Conservation (phyloP, 2,329 filamentous ascomycete species). For the Catunica adiposa region DNA sequence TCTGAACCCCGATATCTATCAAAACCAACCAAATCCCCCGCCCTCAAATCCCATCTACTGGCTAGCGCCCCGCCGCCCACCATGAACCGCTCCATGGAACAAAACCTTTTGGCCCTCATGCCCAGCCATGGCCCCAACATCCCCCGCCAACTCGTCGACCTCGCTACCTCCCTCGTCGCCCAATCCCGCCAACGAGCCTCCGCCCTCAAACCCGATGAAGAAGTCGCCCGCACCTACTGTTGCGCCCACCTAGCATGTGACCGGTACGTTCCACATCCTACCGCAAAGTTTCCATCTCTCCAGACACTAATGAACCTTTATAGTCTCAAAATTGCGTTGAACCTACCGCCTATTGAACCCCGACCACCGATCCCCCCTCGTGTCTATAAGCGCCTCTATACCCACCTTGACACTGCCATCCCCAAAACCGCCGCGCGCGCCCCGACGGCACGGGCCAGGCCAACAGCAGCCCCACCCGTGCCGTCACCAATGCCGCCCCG, state of each 20-base stretch:
- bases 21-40: no score
- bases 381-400: constrained; percentile 71
- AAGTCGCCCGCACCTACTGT: constrained; percentile 68
- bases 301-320: constrained; percentile 21
- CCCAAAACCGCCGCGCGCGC: constrained; percentile 19
- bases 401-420: constrained; percentile 60
- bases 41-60: constrained; percentile 4
- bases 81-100: constrained; percentile 63
- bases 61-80: constrained; percentile 47
- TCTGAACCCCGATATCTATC: not conserved
- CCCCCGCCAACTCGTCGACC: constrained; percentile 51
- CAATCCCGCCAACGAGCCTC: constrained; percentile 66
- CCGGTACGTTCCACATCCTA: constrained; percentile 33
- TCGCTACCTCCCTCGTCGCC: constrained; percentile 57
- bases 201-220: constrained; percentile 68
- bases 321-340: constrained; percentile 58
- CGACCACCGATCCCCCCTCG: constrained; percentile 63
- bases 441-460: constrained; percentile 22
- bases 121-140: constrained; percentile 54
- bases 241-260: constrained; percentile 85
- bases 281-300: not conserved
- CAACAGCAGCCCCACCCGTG: constrained; percentile 17
- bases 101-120: constrained; percentile 55
- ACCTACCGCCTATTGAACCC: constrained; percentile 60
- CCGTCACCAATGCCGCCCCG: not conserved